Evolutionary conservation across 306 rosid species (phyloP), one percentile per base, ranked within the genome.

Genomic region (Gynostemma pentaphyllum): DNA sequence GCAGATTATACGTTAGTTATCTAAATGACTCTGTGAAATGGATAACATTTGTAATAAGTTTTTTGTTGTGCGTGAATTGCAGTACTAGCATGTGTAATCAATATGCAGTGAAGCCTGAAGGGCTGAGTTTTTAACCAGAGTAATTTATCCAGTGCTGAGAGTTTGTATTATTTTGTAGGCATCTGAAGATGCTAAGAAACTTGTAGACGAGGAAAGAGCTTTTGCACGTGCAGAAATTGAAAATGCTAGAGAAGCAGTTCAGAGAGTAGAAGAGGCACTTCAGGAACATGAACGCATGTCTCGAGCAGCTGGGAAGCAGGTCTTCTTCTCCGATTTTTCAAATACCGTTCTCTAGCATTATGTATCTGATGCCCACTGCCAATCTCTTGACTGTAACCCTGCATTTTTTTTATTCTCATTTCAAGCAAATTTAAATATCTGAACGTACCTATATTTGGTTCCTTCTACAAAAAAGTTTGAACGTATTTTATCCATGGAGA

Each of bases 191-290:
- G 97, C 97, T 66, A 87, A 83, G 67, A 82, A 78, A 69, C 88
- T 90, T 62, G 97, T 87, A 12, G 89, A 90, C 54, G 87, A 81
- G 77, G 97, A 90, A 78, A 78, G 97, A 72, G 97, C 97, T 72
- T 87, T 85, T 87, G 94, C 97, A 70, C 95, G 95, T 45, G 79
- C 81, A 64, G 97, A 90, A 85, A 90, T 90, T 66, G 97, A 90
- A 46, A 79, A 68, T 84, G 97, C 97, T 16, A 82, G 95, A 74
- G 87, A 95, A 64, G 87, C 95, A 61, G 97, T 90, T 47, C 97
- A 84, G 75, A 85, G 88, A 72, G 95, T 90, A 61, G 97, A 90
- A 74, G 84, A 78, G 72, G 88, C 90, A 36, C 88, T 90, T 72
- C 80, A 85, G 75, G 97, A 87, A 63, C 94, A 90, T 16, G 97